Percentiles rank a stretch among this genome's conserved stretches.
phyloP scores from a whole-genome alignment of 768 basidiomycete genomes.

The Termitomyces sp. region DNA sequence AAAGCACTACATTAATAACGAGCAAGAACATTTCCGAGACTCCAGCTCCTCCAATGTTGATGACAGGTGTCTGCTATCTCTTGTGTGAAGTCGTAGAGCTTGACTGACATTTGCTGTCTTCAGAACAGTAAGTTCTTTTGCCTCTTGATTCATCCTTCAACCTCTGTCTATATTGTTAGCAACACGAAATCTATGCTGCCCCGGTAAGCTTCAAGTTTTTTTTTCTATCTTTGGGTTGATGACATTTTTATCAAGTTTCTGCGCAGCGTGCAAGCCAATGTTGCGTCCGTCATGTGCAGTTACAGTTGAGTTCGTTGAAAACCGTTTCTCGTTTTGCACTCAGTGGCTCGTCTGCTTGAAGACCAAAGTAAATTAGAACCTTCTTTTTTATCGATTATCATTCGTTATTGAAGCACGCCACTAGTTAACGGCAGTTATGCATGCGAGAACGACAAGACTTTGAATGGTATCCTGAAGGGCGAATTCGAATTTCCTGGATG shows the following conservation, averaged over 20 bases:
- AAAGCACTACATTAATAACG: slow-evolving; percentile 45
- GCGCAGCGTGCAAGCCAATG: slow-evolving; percentile 60
- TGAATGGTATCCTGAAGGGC: slow-evolving; percentile 61
- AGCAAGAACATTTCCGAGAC: slow-evolving; percentile 45
- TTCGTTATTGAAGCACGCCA: background rate
- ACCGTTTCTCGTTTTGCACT: background rate
- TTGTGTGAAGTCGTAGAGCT: background rate
- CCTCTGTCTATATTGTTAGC: slow-evolving; percentile 15
- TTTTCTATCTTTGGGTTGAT: background rate
- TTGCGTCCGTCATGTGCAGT: slow-evolving; percentile 65
- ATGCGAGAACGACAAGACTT: slow-evolving; percentile 57
- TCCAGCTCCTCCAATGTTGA: slow-evolving; percentile 40
- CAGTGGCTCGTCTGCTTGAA: slow-evolving; percentile 5
- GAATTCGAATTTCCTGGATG: slow-evolving; percentile 69
- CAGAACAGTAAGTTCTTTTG: slow-evolving; percentile 29
- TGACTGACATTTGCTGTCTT: background rate
- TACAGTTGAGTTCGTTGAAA: slow-evolving; percentile 35
- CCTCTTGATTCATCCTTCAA: background rate
- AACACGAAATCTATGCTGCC: slow-evolving; percentile 57
- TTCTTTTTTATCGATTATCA: background rate
- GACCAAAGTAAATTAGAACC: slow-evolving; percentile 29
- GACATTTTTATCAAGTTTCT: slow-evolving; percentile 32
- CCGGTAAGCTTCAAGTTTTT: slow-evolving; percentile 37
- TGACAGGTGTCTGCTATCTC: slow-evolving; percentile 29
- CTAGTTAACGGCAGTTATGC: slow-evolving; percentile 55